These are phyloP conservation scores for Pseudoperonospora humuli DNA, from an alignment of 352 stramenopile genomes.

Conservation along the genomic window DNA sequence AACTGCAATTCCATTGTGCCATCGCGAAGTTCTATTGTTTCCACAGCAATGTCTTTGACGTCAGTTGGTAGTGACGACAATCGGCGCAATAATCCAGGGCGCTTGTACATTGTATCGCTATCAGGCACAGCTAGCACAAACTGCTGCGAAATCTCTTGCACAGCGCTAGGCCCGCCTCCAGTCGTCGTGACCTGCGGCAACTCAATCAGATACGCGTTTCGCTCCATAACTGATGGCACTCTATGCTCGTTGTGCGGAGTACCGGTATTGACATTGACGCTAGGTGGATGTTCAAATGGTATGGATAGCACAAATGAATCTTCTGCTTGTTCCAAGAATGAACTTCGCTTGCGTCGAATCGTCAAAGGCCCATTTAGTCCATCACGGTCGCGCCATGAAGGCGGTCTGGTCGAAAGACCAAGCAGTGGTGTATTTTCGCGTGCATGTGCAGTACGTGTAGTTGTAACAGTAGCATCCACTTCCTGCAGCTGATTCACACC, in stretches of 20 bases:
- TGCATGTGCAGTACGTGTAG: constrained; percentile 12
- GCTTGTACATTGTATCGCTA: constrained; percentile 44
- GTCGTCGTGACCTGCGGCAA: constrained; percentile 42
- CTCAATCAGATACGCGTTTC: constrained; percentile 75
- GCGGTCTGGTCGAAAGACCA: constrained; percentile 17
- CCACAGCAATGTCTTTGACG: constrained; percentile 61
- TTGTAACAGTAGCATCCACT: constrained; percentile 6
- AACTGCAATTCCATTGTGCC: constrained; percentile 62
- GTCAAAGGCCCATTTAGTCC: constrained; percentile 17
- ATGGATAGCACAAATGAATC: constrained; percentile 79
- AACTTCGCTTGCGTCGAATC: constrained; percentile 58
- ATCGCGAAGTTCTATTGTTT: constrained; percentile 61
- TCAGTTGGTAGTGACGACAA: constrained; percentile 60
- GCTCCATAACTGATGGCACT: constrained; percentile 30
- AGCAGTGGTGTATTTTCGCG: constrained; percentile 56
- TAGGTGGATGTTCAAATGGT: constrained; percentile 46
- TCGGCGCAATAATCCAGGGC: constrained; percentile 46
- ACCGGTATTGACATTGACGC: constrained; percentile 6
- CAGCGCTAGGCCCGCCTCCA: constrained; percentile 16
- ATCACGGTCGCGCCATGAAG: constrained; percentile 14
- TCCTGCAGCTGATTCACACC: constrained; percentile 70
- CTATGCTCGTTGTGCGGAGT: constrained; percentile 10
- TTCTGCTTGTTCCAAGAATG: constrained; percentile 59
- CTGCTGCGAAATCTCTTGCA: constrained; percentile 37
- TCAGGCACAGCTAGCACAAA: constrained; percentile 72